These are phyloP conservation scores for Carex parvula DNA, from an alignment of 176 grass and related monocot genomes.

Conservation along the genomic window DNA sequence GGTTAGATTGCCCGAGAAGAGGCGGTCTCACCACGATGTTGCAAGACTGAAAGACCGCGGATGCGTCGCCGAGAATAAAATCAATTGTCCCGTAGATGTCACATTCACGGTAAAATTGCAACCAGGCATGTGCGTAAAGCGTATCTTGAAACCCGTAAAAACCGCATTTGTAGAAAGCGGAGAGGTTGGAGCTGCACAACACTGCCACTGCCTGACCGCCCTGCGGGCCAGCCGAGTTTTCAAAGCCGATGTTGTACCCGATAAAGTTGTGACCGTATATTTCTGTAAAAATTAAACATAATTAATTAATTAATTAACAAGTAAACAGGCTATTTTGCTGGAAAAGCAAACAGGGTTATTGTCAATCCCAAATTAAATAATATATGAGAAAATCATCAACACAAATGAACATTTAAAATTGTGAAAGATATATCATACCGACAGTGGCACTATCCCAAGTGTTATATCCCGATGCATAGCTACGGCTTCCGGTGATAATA, in stretches of 20 bases:
- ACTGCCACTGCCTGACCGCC: conserved; percentile 80
- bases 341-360: background rate
- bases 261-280: conserved; percentile 62
- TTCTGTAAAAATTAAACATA: conserved; percentile 18
- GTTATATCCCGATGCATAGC: conserved; percentile 32
- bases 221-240: conserved; percentile 60
- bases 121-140: conserved; percentile 73
- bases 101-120: conserved; percentile 88
- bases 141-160: conserved; percentile 85
- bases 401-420: background rate
- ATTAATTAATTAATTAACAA: background rate
- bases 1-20: conserved; percentile 47
- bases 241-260: conserved; percentile 55
- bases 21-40: conserved; percentile 35
- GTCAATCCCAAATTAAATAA: background rate
- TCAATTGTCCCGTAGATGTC: conserved; percentile 62
- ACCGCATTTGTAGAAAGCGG: conserved; percentile 69
- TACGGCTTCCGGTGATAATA: conserved; percentile 42
- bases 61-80: conserved; percentile 88
- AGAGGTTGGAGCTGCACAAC: conserved; percentile 54
- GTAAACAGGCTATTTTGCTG: background rate
- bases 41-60: conserved; percentile 69
- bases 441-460: conserved; percentile 72
- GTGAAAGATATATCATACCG: conserved; percentile 28
- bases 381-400: background rate